A percentile compares a stretch with the other conserved stretches of the same genome.
Conservation (phyloP, 2,329 filamentous ascomycete species). For the Penicillium sp. region DNA sequence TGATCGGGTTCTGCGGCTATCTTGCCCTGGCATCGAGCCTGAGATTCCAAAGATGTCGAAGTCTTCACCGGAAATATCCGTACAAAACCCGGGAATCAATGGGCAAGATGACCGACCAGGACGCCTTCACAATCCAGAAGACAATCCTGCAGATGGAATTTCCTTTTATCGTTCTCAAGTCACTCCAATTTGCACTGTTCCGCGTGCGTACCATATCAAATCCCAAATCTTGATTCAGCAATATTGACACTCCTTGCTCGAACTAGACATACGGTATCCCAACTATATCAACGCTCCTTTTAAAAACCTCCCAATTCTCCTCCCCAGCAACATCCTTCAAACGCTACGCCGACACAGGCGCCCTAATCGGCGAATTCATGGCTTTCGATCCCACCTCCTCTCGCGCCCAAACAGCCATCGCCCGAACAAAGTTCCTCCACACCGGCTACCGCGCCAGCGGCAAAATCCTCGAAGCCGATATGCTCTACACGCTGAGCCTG, state of each 20-base stretch:
- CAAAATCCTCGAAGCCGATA: conserved; percentile 63
- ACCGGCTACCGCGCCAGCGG: conserved; percentile 57
- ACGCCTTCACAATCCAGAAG: conserved; percentile 55
- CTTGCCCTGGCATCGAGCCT: conserved; percentile 26
- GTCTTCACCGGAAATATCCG: conserved; percentile 42
- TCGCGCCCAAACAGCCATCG: conserved; percentile 55
- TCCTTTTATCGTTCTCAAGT: conserved; percentile 52
- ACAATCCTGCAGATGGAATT: conserved; percentile 56
- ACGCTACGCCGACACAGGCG: conserved; percentile 55
- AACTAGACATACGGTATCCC: conserved; percentile 58
- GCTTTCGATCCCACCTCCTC: conserved; percentile 46
- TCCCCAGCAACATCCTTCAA: conserved; percentile 51
- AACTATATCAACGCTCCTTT: conserved; percentile 53
- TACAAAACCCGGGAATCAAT: conserved; percentile 49
- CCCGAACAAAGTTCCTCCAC: conserved; percentile 67
- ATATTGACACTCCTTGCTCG: not conserved
- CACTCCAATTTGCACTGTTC: conserved; percentile 61
- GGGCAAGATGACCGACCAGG: conserved; percentile 53
- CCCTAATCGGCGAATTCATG: conserved; percentile 54
- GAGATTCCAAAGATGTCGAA: conserved; percentile 35
- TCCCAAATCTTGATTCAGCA: not conserved
- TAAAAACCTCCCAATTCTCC: conserved; percentile 53
- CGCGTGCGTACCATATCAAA: conserved; percentile 39
- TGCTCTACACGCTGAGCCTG: conserved; percentile 65
- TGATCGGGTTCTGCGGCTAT: conserved; percentile 22